These are phyloP conservation scores for Suillus paluster DNA, from an alignment of 768 basidiomycete species.

Conservation along the genomic window DNA sequence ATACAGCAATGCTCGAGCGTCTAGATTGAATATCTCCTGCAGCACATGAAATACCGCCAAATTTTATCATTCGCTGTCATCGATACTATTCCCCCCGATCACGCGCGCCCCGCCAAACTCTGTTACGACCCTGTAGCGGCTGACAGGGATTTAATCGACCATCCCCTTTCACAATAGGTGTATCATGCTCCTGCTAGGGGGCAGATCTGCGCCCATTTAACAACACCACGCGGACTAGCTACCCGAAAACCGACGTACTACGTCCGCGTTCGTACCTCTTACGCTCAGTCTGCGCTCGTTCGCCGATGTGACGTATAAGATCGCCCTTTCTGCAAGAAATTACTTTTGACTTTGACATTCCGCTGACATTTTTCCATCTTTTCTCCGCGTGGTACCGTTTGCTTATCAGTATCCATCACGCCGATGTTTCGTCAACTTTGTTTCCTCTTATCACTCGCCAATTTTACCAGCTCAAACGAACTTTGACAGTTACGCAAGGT, in stretches of 20 bases:
- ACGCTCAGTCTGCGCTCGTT: neutral
- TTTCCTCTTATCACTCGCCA: neutral
- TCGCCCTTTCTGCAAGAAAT: neutral
- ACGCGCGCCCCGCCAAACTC: neutral
- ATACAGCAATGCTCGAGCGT: too few relatives aligned
- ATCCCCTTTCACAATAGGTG: neutral
- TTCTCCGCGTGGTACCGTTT: neutral
- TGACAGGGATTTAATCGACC: too few relatives aligned
- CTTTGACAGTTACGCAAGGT: neutral
- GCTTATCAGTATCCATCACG: too few relatives aligned
- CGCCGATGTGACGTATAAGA: neutral
- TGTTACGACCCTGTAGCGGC: neutral
- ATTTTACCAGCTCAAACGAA: neutral
- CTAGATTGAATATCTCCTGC: too few relatives aligned
- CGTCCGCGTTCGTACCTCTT: neutral
- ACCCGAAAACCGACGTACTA: neutral
- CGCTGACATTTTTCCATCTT: neutral
- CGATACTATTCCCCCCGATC: neutral
- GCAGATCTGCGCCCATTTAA: neutral
- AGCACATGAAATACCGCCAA: too few relatives aligned
- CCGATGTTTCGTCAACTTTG: too few relatives aligned
- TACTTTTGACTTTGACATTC: neutral
- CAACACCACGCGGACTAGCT: neutral
- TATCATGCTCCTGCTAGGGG: too few relatives aligned
- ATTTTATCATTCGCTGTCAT: neutral